Percentiles rank a stretch among this genome's conserved stretches.
Evolutionary conservation across 2,329 filamentous ascomycete species (phyloP).

Genomic region (Trichoderma atrobrunneum): DNA sequence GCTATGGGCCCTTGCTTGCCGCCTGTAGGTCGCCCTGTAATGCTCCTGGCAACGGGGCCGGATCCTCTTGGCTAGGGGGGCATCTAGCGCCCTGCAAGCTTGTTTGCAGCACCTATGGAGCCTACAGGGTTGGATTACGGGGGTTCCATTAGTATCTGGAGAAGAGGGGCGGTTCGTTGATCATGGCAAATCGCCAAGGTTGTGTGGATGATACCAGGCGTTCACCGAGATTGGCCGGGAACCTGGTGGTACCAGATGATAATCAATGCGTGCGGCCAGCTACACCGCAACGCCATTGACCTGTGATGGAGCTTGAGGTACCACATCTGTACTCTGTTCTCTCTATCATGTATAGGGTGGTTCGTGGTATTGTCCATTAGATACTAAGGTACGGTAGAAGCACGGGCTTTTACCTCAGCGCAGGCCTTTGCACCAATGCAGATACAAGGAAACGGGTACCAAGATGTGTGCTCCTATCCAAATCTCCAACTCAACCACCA

Average conservation of each 20-base stretch:
- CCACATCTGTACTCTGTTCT: not conserved
- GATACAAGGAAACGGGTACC: not conserved
- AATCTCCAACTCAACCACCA: not conserved
- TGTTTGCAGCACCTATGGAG: slow-evolving; percentile 1
- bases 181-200: not conserved
- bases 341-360: not conserved
- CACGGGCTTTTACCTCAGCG: not conserved
- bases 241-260: not conserved
- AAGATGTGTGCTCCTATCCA: not conserved
- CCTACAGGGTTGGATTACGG: not conserved
- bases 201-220: not conserved
- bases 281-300: not conserved
- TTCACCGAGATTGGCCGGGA: slow-evolving; percentile 4
- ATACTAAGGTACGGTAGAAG: not conserved
- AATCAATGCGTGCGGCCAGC: not conserved
- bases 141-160: not conserved
- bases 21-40: not conserved
- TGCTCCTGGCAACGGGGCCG: not conserved
- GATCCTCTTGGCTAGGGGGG: not conserved
- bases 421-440: not conserved
- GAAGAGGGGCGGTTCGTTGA: slow-evolving; percentile 9
- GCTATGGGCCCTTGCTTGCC: not conserved
- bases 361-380: not conserved
- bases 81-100: not conserved
- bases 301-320: not conserved